Evolutionary conservation across 2,329 filamentous ascomycete genomes (phyloP), one percentile per base, ranked within the genome.

Genomic region (Paecilomyces variotii): DNA sequence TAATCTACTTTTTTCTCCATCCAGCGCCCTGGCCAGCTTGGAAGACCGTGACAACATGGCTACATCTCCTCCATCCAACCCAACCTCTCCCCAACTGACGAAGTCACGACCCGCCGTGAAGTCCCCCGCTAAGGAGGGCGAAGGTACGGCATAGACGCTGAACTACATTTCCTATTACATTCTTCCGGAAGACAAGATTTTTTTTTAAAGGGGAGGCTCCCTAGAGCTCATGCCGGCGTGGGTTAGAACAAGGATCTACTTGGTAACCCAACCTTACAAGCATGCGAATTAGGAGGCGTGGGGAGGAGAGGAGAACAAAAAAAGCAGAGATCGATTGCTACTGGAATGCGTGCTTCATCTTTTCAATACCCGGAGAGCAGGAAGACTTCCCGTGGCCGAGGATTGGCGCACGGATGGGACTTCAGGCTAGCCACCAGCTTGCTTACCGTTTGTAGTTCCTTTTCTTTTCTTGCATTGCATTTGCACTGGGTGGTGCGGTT

Each of bases 11-110:
- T 27, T 19, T 27, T 45, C 51, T 56, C 7, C 51, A 30, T 56
- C 32, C 60, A 80, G 79, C 71, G 78, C 79, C 59, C 71, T 81
- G 54, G 79, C 78, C 61, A 68, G 66, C 61, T 71, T 80, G 63
- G 77, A 80, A 68, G 75, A 74, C 61, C 70, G 70, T 58, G 74
- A 77, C 64, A 76, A 75, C 67, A 70, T 78, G 67, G 76, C 77
- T 30, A 76, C 75, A 25, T 80, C 79, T 56, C 78, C 78, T 50
- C 77, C 78, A 34, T 79, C 77, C 26, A 75, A 77, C 66, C 76
- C 76, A 39, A 73, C 76, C 51, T 80, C 79, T 32, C 79, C 79
- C 57, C 70, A 74, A 58, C 69, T 76, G 58, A 73, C 73, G 59
- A 80, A 80, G 66, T 74, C 76, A 53, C 76, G 77, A 68, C 77